Evolutionary conservation across 192 early-diverging fungal genomes (phyloP), one percentile per base, ranked within the genome.

Genomic region (Coemansia sp.): DNA sequence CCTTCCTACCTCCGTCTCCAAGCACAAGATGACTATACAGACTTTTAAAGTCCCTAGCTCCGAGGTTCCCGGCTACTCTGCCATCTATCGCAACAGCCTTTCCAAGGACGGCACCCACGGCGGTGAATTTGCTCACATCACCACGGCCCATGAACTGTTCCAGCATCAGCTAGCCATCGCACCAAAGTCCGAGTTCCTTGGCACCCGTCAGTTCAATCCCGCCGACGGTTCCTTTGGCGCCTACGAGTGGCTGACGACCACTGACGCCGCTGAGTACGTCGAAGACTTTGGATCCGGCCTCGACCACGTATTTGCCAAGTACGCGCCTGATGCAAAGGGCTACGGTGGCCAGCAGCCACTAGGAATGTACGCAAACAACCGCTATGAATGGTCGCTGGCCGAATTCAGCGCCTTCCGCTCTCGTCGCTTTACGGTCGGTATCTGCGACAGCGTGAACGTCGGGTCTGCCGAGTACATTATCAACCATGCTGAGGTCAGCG

Each of bases 361-460:
- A 13, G 92, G 89, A 18, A 84, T 95, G 38, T 92, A 88, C 81
- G 80, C 90, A 1, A 80, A 84, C 60, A 93, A 92, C 75, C 81
- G 90, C 12, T 80, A 89, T n/a, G 90, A 92, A 58, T 95, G 93
- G 91, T 68, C 87, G 7, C 83, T 94, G 11, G 61, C 88, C 16
- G 89, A 92, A 60, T 75, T 87, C 44, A 89, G 87, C 0, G 85
- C 86, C 33, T 81, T 86, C 58, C 81, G 88, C 22, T 89, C 91
- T 7, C 82, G 84, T 10, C 71, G 87, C 12, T 84, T 80, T 66
- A 78, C 82, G 1, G 92, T 95, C 4, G 89, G 93, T 3, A 76
- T 97, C 24, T 91, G 91, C 71, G 95, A 96, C 70, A 89, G 89
- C 7, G 79, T 92, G 3, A 92, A 91, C 53, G 83, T 88, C 1